A percentile compares a stretch with the other conserved stretches of the same genome.
These are phyloP conservation scores for Huntiella abstrusa DNA, from an alignment of 2,329 filamentous ascomycete genomes.

Conservation along the genomic window DNA sequence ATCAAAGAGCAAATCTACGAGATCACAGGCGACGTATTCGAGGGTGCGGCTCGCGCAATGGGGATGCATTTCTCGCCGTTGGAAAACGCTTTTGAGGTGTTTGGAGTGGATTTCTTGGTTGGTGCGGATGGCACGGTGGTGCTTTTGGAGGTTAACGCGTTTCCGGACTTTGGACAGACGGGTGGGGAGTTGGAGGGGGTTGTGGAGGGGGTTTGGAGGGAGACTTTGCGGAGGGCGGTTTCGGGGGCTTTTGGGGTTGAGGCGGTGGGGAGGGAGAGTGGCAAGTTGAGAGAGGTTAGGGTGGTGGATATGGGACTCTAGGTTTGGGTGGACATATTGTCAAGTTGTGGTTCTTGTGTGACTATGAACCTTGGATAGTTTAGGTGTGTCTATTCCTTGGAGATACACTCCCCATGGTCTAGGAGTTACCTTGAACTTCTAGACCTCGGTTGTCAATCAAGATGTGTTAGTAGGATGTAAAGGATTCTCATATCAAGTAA, in stretches of 20 bases:
- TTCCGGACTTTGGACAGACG: constrained; percentile 89
- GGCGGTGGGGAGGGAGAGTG: constrained; percentile 13
- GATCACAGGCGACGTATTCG: constrained; percentile 61
- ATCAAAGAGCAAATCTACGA: constrained; percentile 57
- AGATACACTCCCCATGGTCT: no score
- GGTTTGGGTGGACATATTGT: no score
- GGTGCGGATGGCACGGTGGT: constrained; percentile 45
- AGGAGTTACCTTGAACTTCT: no score
- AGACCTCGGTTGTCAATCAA: no score
- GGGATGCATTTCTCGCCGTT: constrained; percentile 81
- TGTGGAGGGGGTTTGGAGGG: constrained; percentile 59
- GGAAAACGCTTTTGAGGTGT: constrained; percentile 78
- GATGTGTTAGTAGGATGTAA: no score
- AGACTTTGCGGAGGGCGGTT: constrained; percentile 49
- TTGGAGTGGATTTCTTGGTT: constrained; percentile 78
- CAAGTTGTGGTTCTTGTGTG: no score
- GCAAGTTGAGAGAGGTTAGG: constrained; percentile 32
- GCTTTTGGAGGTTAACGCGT: constrained; percentile 86
- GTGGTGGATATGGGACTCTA: constrained; percentile 26
- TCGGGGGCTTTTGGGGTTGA: constrained; percentile 41
- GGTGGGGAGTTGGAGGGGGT: constrained; percentile 52
- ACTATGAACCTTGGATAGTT: no score
- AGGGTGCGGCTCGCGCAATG: constrained; percentile 70
- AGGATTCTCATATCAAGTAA: no score
- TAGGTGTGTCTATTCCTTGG: no score